Percentiles rank a stretch among this genome's conserved stretches.
Conservation (phyloP, 2,329 filamentous ascomycete species). For the Calycina herbarum region DNA sequence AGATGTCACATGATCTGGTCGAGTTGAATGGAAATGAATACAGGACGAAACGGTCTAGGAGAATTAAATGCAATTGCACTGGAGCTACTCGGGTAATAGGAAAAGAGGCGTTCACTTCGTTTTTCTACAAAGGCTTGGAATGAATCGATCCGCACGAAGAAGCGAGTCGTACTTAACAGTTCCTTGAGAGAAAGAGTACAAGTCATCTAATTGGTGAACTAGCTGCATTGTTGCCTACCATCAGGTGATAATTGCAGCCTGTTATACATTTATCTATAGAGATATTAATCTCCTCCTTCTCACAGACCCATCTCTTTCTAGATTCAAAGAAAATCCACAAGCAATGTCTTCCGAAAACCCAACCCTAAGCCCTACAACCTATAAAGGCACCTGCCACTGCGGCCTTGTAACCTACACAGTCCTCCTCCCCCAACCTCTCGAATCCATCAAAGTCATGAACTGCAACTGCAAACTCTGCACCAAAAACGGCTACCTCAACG, state of each 20-base stretch:
- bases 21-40: too few relatives aligned
- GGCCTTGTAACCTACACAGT: constrained; percentile 3
- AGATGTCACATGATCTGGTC: too few relatives aligned
- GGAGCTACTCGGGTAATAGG: too few relatives aligned
- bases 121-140: too few relatives aligned
- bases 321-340: not conserved
- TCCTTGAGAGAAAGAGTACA: too few relatives aligned
- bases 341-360: not conserved
- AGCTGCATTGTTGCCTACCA: not conserved
- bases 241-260: not conserved
- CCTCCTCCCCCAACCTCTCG: constrained; percentile 2
- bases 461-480: constrained; percentile 10
- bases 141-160: too few relatives aligned
- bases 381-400: constrained; percentile 10
- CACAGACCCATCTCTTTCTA: not conserved
- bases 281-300: too few relatives aligned
- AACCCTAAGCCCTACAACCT: not conserved
- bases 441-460: not conserved
- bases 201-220: not conserved
- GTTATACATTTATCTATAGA: not conserved
- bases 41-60: too few relatives aligned
- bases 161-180: too few relatives aligned
- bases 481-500: constrained; percentile 12
- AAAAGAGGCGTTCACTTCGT: too few relatives aligned
- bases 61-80: too few relatives aligned